A percentile compares a stretch with the other conserved stretches of the same genome.
Evolutionary conservation across 805 yeast species (phyloP).

Genomic region (Tetrapisispora fleetii): DNA sequence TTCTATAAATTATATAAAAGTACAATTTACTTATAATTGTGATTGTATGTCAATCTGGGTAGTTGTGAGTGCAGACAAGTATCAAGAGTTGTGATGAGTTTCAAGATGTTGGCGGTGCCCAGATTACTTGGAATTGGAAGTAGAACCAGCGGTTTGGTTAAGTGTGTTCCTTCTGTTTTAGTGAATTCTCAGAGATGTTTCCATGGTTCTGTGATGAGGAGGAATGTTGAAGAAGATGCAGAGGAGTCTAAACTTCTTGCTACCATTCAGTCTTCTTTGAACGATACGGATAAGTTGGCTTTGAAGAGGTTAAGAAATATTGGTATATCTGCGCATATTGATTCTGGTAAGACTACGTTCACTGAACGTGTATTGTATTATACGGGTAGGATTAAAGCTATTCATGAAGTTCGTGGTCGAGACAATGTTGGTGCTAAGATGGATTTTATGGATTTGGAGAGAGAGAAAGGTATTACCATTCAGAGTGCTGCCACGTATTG

Average conservation of each 20-base stretch:
- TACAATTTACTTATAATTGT: too few relatives aligned
- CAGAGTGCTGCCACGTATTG: slow-evolving; percentile 99
- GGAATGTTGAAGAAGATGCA: slow-evolving; percentile 47
- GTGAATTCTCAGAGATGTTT: slow-evolving; percentile 4
- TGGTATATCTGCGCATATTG: slow-evolving; percentile 97
- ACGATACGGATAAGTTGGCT: slow-evolving; percentile 42
- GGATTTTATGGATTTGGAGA: slow-evolving; percentile 98
- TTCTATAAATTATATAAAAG: too few relatives aligned
- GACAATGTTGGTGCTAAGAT: slow-evolving; percentile 98
- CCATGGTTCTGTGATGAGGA: slow-evolving; percentile 8
- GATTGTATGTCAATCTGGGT: too few relatives aligned
- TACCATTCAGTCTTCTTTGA: slow-evolving; percentile 24
- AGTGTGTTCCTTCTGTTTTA: not conserved
- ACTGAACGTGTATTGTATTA: slow-evolving; percentile 94
- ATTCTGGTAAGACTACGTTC: slow-evolving; percentile 95
- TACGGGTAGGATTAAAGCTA: slow-evolving; percentile 94
- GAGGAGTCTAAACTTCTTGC: slow-evolving; percentile 38
- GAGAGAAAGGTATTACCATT: slow-evolving; percentile 97
- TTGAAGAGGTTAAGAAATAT: slow-evolving; percentile 72
- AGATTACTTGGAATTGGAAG: not conserved
- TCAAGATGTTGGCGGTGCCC: not conserved
- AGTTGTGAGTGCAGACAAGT: too few relatives aligned
- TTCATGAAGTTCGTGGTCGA: slow-evolving; percentile 93
- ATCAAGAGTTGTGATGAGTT: not conserved
- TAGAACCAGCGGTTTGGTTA: not conserved